Evolutionary conservation across 148 eudicot species (phyloP).

Genomic region (Fagopyrum tataricum): DNA sequence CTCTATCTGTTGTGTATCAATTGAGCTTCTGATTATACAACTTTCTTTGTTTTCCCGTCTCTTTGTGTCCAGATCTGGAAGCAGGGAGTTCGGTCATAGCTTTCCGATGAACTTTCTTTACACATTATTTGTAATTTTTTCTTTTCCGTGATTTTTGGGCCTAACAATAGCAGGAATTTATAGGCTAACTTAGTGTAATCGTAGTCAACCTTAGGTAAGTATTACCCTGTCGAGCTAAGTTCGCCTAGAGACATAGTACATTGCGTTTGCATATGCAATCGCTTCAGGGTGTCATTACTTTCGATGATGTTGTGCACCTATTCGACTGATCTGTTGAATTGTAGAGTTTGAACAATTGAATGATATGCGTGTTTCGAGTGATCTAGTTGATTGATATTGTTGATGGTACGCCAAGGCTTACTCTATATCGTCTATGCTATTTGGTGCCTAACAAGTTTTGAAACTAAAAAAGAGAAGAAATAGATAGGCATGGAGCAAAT

Average conservation of each 20-base stretch:
- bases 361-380: not conserved
- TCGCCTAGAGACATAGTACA: not conserved
- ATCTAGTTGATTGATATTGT: not conserved
- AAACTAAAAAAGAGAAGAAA: too few species aligned
- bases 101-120: not conserved
- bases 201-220: constrained; percentile 3
- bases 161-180: not conserved
- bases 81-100: not conserved
- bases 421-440: not conserved
- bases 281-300: not conserved
- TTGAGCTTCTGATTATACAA: not conserved
- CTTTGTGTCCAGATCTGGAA: not conserved
- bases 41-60: not conserved
- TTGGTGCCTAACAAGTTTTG: too few species aligned
- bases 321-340: constrained; percentile 1
- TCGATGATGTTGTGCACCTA: not conserved
- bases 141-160: not conserved
- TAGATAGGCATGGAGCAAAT: not conserved
- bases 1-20: not conserved
- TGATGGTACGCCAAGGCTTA: not conserved
- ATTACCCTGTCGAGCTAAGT: not conserved
- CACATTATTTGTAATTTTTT: not conserved
- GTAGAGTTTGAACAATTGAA: not conserved
- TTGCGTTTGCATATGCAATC: not conserved
- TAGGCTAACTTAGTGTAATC: not conserved